phyloP scores from a whole-genome alignment of 495 filamentous ascomycete species.

The Viridothelium virens region DNA sequence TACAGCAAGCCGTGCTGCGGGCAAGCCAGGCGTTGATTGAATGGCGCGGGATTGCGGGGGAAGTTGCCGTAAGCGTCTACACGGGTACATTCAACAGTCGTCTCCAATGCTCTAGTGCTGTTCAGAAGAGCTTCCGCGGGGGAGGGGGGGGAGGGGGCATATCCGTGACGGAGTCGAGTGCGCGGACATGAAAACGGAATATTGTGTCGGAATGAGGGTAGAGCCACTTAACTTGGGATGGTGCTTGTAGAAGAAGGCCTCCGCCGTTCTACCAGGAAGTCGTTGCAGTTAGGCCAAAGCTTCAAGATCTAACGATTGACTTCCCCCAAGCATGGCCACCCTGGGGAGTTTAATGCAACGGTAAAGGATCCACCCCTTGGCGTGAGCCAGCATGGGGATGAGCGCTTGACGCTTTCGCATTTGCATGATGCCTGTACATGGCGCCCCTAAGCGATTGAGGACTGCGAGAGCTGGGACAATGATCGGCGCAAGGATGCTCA shows the following conservation, averaged over 20 bases:
- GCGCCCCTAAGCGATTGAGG: not conserved
- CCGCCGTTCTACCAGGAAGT: not conserved
- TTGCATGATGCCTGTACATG: not conserved
- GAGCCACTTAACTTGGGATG: not conserved
- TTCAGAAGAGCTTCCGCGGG: not conserved
- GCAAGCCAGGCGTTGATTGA: conserved; percentile 6
- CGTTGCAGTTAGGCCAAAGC: not conserved
- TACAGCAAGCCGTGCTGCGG: conserved; percentile 10
- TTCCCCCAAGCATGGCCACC: not conserved
- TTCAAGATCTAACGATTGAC: conserved; percentile 9
- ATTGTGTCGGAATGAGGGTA: not conserved
- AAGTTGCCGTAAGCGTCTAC: conserved; percentile 7
- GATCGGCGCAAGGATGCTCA: too few relatives aligned
- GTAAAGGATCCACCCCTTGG: conserved; percentile 6
- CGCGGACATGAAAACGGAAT: not conserved
- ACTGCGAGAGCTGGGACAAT: too few relatives aligned
- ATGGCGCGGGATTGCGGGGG: conserved; percentile 10
- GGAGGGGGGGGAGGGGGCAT: not conserved
- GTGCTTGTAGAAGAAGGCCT: not conserved
- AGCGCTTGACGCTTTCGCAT: not conserved
- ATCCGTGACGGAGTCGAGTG: not conserved
- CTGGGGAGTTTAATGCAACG: conserved; percentile 3
- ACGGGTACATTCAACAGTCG: not conserved
- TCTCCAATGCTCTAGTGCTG: not conserved
- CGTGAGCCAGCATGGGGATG: not conserved